Evolutionary conservation across 73 alveolate genomes (phyloP).

Genomic region (Tetrahymena thermophila): DNA sequence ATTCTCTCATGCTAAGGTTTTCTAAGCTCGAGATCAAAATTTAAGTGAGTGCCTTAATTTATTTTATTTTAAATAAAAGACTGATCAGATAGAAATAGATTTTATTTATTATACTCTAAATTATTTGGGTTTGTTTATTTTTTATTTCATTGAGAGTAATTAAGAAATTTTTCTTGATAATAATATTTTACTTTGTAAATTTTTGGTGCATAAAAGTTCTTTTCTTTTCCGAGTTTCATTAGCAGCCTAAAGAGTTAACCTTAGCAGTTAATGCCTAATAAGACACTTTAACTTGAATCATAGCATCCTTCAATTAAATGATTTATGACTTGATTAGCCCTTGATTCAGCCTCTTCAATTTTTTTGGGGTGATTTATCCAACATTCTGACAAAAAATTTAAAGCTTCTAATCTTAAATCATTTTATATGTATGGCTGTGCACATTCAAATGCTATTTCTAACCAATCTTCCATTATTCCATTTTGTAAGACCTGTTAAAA

Average conservation of each 20-base stretch:
- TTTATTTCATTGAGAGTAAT: too few species aligned
- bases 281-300: not conserved
- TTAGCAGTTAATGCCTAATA: conserved; percentile 26
- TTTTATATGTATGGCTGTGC: not conserved
- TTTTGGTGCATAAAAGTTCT: conserved; percentile 91
- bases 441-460: not conserved
- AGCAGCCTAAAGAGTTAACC: conserved; percentile 57
- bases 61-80: not conserved
- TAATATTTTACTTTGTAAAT: conserved; percentile 64
- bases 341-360: not conserved
- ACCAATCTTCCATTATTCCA: not conserved
- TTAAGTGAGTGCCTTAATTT: conserved; percentile 59
- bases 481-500: not conserved
- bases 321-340: not conserved
- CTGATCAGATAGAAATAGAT: too few species aligned
- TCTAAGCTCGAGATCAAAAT: conserved; percentile 83
- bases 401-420: not conserved
- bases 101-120: not conserved
- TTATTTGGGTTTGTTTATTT: not conserved
- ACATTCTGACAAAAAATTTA: not conserved
- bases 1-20: conserved; percentile 79
- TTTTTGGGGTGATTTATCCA: not conserved
- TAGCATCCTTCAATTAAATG: not conserved
- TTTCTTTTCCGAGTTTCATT: conserved; percentile 71
- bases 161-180: too few species aligned